phyloP scores from a whole-genome alignment of 306 rosid species.

The Lagenaria siceraria region DNA sequence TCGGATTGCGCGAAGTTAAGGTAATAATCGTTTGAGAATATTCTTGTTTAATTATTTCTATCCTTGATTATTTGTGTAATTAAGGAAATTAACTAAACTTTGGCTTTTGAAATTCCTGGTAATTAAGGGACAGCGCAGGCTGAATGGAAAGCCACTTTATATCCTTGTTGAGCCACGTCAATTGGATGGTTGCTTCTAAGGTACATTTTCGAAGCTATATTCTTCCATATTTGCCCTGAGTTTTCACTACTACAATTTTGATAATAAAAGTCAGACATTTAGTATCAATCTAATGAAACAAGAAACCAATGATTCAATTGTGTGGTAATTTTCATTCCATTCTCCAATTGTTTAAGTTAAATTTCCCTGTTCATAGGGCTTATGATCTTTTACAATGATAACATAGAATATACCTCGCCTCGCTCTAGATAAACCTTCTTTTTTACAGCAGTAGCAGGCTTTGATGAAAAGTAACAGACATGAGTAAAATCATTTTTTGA shows the following conservation, averaged over 20 bases:
- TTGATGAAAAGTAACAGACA: neutral
- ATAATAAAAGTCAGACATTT: too few species aligned
- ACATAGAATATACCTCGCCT: too few species aligned
- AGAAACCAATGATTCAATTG: neutral
- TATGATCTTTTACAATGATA: too few species aligned
- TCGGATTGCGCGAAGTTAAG: constrained; percentile 87
- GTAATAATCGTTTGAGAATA: constrained; percentile 21
- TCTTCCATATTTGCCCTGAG: neutral
- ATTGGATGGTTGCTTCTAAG: constrained; percentile 32
- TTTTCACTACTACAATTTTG: neutral
- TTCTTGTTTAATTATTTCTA: neutral
- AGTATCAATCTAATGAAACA: neutral
- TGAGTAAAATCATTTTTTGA: neutral
- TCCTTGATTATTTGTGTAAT: neutral
- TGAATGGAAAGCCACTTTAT: constrained; percentile 77
- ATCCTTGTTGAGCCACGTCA: constrained; percentile 82
- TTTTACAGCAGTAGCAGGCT: neutral
- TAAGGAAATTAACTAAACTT: neutral
- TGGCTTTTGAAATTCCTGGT: neutral
- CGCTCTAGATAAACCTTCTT: too few species aligned
- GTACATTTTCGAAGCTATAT: neutral
- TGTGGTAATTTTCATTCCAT: neutral
- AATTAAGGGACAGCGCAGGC: constrained; percentile 68
- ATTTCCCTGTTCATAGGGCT: neutral
- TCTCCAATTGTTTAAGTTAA: neutral